Base-by-base conservation (phyloP, 371 early-diverging fungal genomes). In the Fennellomyces sp. region DNA sequence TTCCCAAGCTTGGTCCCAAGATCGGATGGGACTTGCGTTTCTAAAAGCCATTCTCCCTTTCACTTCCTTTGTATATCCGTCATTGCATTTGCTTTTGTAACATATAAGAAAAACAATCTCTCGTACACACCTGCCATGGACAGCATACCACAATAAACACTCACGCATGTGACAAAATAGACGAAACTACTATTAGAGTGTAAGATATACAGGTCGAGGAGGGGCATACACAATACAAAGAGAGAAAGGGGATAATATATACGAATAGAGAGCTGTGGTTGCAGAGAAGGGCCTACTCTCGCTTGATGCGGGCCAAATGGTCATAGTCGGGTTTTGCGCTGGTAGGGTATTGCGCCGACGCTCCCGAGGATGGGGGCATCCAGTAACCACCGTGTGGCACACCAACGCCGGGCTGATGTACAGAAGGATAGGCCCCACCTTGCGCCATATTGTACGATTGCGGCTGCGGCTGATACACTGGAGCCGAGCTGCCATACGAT, bases 1-100 rank as follows among this genome's bases (percentile, higher is more conserved):
- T 97, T 63, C 97, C 98, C 19, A 89, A 78, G 56, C 73, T 95
- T 39, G 97, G 97, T 21, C 93, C 92, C 35, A 75, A 88, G 74
- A 96, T 97, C 67, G 94, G 89, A n/a, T 97, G 97, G 97, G 92
- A 94, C 62, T 75, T 94, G 42, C 81, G 91, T 36, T 65, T 65
- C 59, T 60, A 65, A 53, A 28, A 27, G 13, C 28, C 45, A 1
- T 5, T n/a, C n/a, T 45, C 45, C 0, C 7, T 23, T 21, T 7
- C 19, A 45, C 5, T 30, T 3, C 5, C 13, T 8, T 29, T 50
- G 23, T 29, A 30, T 23, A 3, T 50, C 26, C 12, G n/a, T 28
- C 2, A 3, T 7, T 23, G 21, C 17, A 50, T 31, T 10, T 50
- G 6, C 23, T 50, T 27, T 31, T 19, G 8, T 50, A 17, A 26